These are phyloP conservation scores for Zygosaccharomyces siamensis DNA, from an alignment of 805 yeast genomes.

Conservation along the genomic window DNA sequence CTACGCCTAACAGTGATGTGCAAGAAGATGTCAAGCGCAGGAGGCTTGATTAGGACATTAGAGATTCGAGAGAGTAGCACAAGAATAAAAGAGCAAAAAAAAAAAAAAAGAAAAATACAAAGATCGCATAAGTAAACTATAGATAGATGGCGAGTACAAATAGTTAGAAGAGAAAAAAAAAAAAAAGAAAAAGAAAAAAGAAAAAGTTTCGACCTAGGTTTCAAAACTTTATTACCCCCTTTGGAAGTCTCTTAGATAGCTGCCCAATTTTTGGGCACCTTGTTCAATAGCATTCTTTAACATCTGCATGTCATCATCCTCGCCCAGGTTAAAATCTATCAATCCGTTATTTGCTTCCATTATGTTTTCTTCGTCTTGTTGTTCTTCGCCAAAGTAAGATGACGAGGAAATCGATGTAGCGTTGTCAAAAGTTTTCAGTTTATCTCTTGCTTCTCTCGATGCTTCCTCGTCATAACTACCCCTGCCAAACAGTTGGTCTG, in stretches of 20 bases:
- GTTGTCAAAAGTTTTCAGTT: constrained; percentile 74
- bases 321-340: constrained; percentile 64
- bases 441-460: constrained; percentile 73
- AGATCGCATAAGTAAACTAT: constrained; percentile 4
- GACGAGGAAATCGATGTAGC: constrained; percentile 90
- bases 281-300: constrained; percentile 88
- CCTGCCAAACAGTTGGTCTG: constrained; percentile 91
- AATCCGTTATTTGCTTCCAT: constrained; percentile 35
- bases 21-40: constrained; percentile 32
- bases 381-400: constrained; percentile 86
- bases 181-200: no score
- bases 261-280: constrained; percentile 87
- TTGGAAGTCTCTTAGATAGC: constrained; percentile 80
- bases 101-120: no score
- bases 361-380: constrained; percentile 41
- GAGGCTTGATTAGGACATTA: constrained; percentile 27
- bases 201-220: neutral
- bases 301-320: constrained; percentile 85
- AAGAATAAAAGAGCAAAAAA: no score
- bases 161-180: neutral
- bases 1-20: constrained; percentile 33
- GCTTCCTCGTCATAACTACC: constrained; percentile 74
- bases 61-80: neutral
- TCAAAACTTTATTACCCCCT: constrained; percentile 32
- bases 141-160: constrained; percentile 8